These are phyloP conservation scores for Coemansia sp. DNA, from an alignment of 192 early-diverging fungal species.

Conservation along the genomic window DNA sequence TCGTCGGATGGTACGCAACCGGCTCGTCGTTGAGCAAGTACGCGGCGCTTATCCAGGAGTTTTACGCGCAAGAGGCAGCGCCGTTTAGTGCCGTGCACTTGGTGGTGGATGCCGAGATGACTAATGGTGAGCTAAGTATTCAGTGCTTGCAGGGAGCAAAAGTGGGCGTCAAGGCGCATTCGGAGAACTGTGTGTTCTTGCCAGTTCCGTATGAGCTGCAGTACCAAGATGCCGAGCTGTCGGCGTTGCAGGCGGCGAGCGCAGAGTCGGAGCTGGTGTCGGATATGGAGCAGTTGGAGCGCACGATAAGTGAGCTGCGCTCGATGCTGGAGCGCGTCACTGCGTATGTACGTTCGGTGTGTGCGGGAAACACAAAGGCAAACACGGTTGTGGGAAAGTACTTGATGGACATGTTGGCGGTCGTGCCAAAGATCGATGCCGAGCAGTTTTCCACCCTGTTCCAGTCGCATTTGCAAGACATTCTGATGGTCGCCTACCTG, in stretches of 20 bases:
- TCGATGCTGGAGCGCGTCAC: conserved; percentile 82
- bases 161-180: conserved; percentile 67
- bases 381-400: conserved; percentile 87
- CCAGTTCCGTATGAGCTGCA: conserved; percentile 85
- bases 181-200: conserved; percentile 88
- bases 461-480: conserved; percentile 91
- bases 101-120: conserved; percentile 81
- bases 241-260: conserved; percentile 57
- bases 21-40: conserved; percentile 66
- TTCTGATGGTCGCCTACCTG: conserved; percentile 94
- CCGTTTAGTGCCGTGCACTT: conserved; percentile 77
- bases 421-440: conserved; percentile 83
- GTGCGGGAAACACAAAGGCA: conserved; percentile 47
- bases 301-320: conserved; percentile 70
- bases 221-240: conserved; percentile 87
- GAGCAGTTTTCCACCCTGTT: conserved; percentile 89
- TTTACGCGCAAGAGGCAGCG: conserved; percentile 74
- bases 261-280: conserved; percentile 57
- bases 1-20: conserved; percentile 93
- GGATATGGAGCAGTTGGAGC: conserved; percentile 91
- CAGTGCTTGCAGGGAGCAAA: conserved; percentile 72
- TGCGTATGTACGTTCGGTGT: conserved; percentile 64
- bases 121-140: conserved; percentile 67
- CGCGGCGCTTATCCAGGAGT: conserved; percentile 74
- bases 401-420: conserved; percentile 88